Evolutionary conservation across 495 filamentous ascomycete genomes (phyloP).

Genomic region (Niebla homalea): DNA sequence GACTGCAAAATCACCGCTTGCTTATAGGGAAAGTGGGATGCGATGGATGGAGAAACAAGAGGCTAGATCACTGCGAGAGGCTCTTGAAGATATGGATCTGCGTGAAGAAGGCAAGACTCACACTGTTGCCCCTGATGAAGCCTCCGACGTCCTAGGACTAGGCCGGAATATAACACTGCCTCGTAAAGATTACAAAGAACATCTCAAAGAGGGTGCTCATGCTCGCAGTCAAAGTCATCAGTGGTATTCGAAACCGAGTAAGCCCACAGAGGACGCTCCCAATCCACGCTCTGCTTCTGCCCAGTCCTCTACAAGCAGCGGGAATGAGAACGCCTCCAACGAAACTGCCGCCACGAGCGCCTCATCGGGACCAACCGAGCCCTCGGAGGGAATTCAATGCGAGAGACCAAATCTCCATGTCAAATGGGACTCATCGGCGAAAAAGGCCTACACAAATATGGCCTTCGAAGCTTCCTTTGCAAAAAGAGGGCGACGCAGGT

Average conservation of each 20-base stretch:
- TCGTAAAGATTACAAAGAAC: conserved; percentile 47
- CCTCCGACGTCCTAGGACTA: conserved; percentile 74
- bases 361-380: background rate
- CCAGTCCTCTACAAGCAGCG: background rate
- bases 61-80: conserved; percentile 59
- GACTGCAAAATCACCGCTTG: conserved; percentile 25
- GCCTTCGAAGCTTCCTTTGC: background rate
- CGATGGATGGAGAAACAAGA: conserved; percentile 84
- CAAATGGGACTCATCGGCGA: conserved; percentile 18
- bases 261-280: conserved; percentile 18
- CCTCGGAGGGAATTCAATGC: background rate
- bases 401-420: conserved; percentile 4
- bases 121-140: conserved; percentile 69
- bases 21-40: conserved; percentile 67
- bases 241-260: conserved; percentile 28
- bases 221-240: conserved; percentile 47
- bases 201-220: conserved; percentile 48
- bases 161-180: conserved; percentile 57
- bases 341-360: background rate
- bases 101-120: conserved; percentile 58
- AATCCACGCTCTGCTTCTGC: background rate
- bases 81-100: conserved; percentile 67
- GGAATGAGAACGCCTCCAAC: background rate
- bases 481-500: conserved; percentile 13
- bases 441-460: conserved; percentile 21